Conservation (phyloP, 352 stramenopile species). For the Globisporangium echinulatum region DNA sequence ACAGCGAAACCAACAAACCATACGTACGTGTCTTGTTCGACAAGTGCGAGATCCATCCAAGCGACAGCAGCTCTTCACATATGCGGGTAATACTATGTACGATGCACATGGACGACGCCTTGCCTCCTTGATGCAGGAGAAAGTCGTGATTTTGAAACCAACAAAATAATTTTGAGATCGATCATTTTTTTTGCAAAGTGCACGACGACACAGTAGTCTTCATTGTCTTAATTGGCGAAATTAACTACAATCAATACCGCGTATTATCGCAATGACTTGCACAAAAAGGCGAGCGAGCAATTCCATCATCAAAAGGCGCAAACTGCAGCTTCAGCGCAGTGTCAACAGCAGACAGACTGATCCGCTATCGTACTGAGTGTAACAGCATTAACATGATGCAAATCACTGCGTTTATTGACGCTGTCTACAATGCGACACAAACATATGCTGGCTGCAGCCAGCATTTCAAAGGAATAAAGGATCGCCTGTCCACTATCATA, state of each 20-base stretch:
- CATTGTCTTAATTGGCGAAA: conserved; percentile 17
- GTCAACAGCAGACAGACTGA: not conserved
- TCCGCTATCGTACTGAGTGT: not conserved
- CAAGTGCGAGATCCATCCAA: too few species aligned
- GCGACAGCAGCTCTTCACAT: too few species aligned
- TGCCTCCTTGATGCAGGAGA: too few species aligned
- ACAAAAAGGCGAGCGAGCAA: conserved; percentile 6
- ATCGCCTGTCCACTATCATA: conserved; percentile 15
- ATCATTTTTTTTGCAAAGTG: too few species aligned
- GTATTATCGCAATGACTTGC: conserved; percentile 4
- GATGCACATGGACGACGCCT: too few species aligned
- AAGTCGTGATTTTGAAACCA: too few species aligned
- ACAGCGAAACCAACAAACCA: too few species aligned
- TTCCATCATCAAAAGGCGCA: conserved; percentile 10
- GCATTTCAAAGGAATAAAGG: conserved; percentile 16
- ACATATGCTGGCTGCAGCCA: conserved; percentile 2
- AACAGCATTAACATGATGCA: too few species aligned
- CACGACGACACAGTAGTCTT: conserved; percentile 8
- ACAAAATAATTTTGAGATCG: too few species aligned
- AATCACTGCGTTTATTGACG: too few species aligned
- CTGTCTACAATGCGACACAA: conserved; percentile 8
- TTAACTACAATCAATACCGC: conserved; percentile 19
- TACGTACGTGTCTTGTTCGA: too few species aligned
- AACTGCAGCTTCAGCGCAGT: conserved; percentile 16
- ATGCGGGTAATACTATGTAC: too few species aligned